Evolutionary conservation across 768 basidiomycete genomes (phyloP), one percentile per base, ranked within the genome.

Genomic region (Termitomyces sp.): DNA sequence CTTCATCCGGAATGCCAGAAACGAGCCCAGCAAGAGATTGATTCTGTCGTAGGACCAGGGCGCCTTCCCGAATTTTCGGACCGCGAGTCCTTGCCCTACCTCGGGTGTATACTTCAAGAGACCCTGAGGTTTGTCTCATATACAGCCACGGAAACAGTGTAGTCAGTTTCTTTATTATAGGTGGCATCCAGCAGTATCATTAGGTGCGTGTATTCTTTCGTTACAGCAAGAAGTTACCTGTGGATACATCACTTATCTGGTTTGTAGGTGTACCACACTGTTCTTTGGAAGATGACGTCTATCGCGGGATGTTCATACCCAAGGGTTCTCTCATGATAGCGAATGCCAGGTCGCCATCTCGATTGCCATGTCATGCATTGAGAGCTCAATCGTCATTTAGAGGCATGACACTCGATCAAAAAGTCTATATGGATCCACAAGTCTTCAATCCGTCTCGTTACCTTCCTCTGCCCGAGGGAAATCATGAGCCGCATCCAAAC

Each of bases 11-110:
- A 49, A 49, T 49, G 34, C 14, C 48, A 49, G 34, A 34, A 49
- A 35, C 48, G 48, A 17, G 48, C 69, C 12, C 72, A 71, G 54
- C 56, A 59, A 6, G 71, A 73, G 54, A 62, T 73, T 31, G 71
- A 71, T 51, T 17, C 44, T 10, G 65, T 71, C 9, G 44, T 70
- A n/a, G 68, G 68, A 9, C 8, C 31, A 2, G 61, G 57, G 6
- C 55, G 69, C 10, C 65, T 73, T 21, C 72, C 72, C 0, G 60
- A 58, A 12, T 58, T 69, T 41, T 46, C 35, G 11, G 70, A 71
- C 37, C 49, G 62, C 9, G 58, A 42, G 17, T 47, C 53, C 27
- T 42, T 71, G 5, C 63, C 67, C 1, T 71, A 66, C 44, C 43
- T 70, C 3, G 45, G 62, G 5, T 56, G 54, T n/a, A 27, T 65